A percentile compares a stretch with the other conserved stretches of the same genome.
Evolutionary conservation across 1,284 basidiomycete species (phyloP).

Genomic region (Xerocomus amazonicus): DNA sequence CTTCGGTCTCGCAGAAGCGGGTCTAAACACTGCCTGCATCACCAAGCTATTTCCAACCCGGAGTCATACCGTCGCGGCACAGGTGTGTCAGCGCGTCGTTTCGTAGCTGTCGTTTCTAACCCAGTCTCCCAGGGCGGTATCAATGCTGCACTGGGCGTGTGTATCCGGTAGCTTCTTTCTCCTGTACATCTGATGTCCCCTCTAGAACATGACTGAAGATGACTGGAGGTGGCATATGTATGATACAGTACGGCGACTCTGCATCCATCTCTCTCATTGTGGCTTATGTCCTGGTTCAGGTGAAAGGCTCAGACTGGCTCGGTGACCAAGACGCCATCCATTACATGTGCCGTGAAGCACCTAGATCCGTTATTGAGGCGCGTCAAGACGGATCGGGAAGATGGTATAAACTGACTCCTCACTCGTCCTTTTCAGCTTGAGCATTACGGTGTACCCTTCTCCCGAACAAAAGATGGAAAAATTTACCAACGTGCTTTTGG

Average conservation of each 20-base stretch:
- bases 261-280: neutral
- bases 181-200: constrained; percentile 8
- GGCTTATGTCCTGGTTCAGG: constrained; percentile 42
- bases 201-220: constrained; percentile 97
- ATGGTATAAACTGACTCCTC: neutral
- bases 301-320: constrained; percentile 99
- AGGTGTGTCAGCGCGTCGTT: constrained; percentile 49
- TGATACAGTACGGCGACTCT: constrained; percentile 72
- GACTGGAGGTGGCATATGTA: constrained; percentile 99
- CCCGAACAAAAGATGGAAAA: constrained; percentile 98
- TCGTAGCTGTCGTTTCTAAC: constrained; percentile 15
- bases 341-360: constrained; percentile 98
- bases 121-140: constrained; percentile 78
- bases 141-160: constrained; percentile 94
- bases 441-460: constrained; percentile 99
- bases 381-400: constrained; percentile 12
- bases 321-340: constrained; percentile 99
- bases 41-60: constrained; percentile 99
- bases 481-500: constrained; percentile 99
- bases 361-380: constrained; percentile 89
- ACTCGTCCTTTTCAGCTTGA: constrained; percentile 66
- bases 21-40: constrained; percentile 98
- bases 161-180: constrained; percentile 30
- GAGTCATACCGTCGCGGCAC: constrained; percentile 98
- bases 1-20: constrained; percentile 98